Conservation (phyloP, 2,329 filamentous ascomycete species). For the Sporothrix mexicana region DNA sequence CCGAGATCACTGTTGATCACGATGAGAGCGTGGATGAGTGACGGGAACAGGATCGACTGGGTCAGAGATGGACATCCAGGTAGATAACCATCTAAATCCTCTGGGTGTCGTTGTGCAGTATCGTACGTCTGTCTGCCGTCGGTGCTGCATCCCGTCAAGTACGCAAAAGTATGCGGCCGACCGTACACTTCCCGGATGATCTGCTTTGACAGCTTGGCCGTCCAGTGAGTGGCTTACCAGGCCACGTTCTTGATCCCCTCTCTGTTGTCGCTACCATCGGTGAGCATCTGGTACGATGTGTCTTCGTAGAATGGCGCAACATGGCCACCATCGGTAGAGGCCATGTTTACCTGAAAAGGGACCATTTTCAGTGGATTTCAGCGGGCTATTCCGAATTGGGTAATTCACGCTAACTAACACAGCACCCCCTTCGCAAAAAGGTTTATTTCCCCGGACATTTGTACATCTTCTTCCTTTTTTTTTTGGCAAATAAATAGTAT, state of each 20-base stretch:
- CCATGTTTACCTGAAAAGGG: neutral
- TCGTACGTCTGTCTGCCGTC: neutral
- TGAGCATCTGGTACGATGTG: neutral
- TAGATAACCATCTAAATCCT: neutral
- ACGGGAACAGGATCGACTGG: neutral
- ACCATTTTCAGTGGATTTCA: neutral
- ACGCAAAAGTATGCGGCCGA: neutral
- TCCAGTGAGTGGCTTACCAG: neutral
- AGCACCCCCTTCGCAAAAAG: no score
- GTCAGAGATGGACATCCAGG: neutral
- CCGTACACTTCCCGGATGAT: neutral
- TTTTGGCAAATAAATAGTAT: no score
- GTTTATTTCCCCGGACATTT: no score
- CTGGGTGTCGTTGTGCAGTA: neutral
- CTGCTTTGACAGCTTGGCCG: neutral
- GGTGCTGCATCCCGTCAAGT: neutral
- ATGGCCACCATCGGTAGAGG: neutral
- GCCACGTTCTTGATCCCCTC: neutral
- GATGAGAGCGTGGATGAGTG: neutral
- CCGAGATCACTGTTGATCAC: neutral
- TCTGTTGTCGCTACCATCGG: neutral
- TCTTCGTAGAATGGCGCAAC: neutral
- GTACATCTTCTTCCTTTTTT: no score
- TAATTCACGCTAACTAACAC: constrained; percentile 1
- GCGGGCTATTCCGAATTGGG: neutral